Base-by-base conservation (phyloP, 2,329 filamentous ascomycete species). In the Penicillium sp. region DNA sequence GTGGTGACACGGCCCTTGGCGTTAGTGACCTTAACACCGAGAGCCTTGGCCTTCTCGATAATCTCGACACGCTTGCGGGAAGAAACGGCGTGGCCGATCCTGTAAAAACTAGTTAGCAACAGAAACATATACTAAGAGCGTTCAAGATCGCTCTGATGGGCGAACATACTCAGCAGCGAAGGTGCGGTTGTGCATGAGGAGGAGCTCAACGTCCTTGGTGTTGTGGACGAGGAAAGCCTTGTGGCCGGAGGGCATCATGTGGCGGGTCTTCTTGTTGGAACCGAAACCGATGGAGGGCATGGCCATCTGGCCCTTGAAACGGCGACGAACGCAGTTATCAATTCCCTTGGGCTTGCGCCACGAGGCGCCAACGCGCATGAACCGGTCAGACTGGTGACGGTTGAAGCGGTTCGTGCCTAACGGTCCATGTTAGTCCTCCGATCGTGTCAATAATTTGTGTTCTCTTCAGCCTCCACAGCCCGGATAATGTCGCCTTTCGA, bases 321-420 rank as follows among this genome's bases (percentile, higher is more conserved):
- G 90, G 85, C 94, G 88, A 78, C 94, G 90, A 78, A 99, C 93
- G 75, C 90, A 84, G 85, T 92, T 96, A 84, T 99, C 94, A 81
- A 99, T 99, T 91, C 94, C 94, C 90, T 99, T 99, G 71, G 94
- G 94, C 87, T 97, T 99, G 83, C 94, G 89, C 94, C 94, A 99
- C 85, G 86, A 88, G 69, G 89, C 78, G 76, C 84, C 88, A 70
- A 97, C 88, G 78, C 94, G 88, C 84, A 88, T 96, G 85, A 96
- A 99, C 78, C 88, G 88, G 82, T 97, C 94, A 80, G 86, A 90
- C 88, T 99, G 94, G 84, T 99, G 94, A 79, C 94, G 90, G 82
- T 86, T 87, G 89, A 97, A 99, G 83, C 84, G 86, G 86, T 92
- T 91, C 76, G 89, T 91, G 86, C 88, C 91, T 95, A 73, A 73